Evolutionary conservation across 768 basidiomycete species (phyloP), one percentile per base, ranked within the genome.

Genomic region (Tulasnella sp.): DNA sequence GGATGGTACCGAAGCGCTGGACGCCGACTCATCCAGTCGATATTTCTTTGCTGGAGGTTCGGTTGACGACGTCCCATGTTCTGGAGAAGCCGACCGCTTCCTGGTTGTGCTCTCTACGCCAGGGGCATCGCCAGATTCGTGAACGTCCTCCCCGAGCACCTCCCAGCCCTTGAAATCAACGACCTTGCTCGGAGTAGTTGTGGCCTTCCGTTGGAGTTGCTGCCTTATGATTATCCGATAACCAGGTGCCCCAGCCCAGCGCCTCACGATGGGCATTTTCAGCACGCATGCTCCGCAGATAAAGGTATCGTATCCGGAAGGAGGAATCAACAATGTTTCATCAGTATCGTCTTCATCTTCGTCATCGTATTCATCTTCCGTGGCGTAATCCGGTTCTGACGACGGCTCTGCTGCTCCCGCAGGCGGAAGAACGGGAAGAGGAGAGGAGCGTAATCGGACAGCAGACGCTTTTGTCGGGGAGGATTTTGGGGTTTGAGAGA

Each of bases 261-360:
- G 82, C 74, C 80, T 82, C 16, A 94, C 80, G 26, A 82, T 82
- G 34, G 82, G 80, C 63, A 85, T 86, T 67, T 81, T 80, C 19
- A 79, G 79, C n/a, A 89, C 90, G 78, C 92, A 94, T 34, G 81
- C 76, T 39, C 85, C 85, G 79, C 92, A 94, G 19, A 94, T 81
- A 77, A 94, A 86, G 64, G 86, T 82, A 59, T 94, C 91, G 77
- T 94, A 94, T 77, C 90, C 87, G 16, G 82, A 82, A 8, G 86
- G 88, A 26, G 87, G 80, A 67, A 93, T 83, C 26, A 92, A 82
- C 47, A 82, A 86, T 35, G 86, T 86, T 62, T 74, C 75, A 17
- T 86, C 88, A 17, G 83, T 82, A 66, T 88, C 86, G 17, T 91
- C 92, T 36, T 81, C 84, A 76, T 88, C 87, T 67, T 81, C 81